Percentiles rank a stretch among this genome's conserved stretches.
These are phyloP conservation scores for Exophiala mesophila DNA, from an alignment of 2,329 filamentous ascomycete genomes.

Conservation along the genomic window DNA sequence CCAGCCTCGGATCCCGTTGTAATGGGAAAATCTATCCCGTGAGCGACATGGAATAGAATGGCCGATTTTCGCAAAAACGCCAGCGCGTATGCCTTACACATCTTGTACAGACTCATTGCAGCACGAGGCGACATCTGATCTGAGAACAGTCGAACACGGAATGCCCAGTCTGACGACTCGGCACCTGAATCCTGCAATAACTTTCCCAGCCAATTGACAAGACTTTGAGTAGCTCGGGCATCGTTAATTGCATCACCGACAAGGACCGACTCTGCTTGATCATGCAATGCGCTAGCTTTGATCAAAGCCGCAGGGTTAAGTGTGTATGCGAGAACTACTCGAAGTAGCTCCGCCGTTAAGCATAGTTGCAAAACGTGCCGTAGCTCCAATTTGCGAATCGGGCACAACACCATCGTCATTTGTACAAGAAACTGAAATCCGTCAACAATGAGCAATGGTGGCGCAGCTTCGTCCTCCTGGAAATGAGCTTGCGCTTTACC, in stretches of 20 bases:
- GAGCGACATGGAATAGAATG: slow-evolving; percentile 80
- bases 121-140: slow-evolving; percentile 8
- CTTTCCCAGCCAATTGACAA: slow-evolving; percentile 11
- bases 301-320: slow-evolving; percentile 30
- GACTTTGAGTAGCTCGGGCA: slow-evolving; percentile 9
- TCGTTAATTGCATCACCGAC: slow-evolving; percentile 3
- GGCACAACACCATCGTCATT: slow-evolving; percentile 21
- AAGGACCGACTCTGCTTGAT: neutral
- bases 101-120: slow-evolving; percentile 18
- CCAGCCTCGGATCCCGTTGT: slow-evolving; percentile 60
- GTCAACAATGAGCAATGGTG: slow-evolving; percentile 64
- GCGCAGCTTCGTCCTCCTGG: slow-evolving; percentile 20
- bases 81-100: slow-evolving; percentile 76
- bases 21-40: slow-evolving; percentile 79
- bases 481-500: slow-evolving; percentile 3
- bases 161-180: neutral
- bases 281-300: slow-evolving; percentile 5
- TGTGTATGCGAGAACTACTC: slow-evolving; percentile 61
- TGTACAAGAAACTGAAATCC: slow-evolving; percentile 23
- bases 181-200: slow-evolving; percentile 3
- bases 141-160: neutral
- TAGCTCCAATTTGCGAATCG: slow-evolving; percentile 16
- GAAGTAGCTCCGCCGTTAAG: slow-evolving; percentile 86
- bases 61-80: slow-evolving; percentile 80
- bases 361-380: slow-evolving; percentile 77